phyloP scores from a whole-genome alignment of 2,329 filamentous ascomycete genomes.

The Aspergillus aculeatus region DNA sequence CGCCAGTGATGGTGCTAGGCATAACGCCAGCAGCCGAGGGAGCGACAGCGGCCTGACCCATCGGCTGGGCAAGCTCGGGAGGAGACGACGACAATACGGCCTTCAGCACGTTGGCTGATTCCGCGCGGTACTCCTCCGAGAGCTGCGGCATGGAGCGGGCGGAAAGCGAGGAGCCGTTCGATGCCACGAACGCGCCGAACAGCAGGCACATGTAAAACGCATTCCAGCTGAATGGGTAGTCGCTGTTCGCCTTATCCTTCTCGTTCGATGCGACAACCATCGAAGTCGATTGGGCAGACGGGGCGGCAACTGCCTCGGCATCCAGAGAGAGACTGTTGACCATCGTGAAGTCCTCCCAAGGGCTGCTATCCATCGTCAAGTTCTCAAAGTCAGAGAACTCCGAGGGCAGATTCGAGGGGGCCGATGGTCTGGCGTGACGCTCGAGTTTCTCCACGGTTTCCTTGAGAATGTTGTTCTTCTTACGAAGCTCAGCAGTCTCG shows the following conservation, averaged over 20 bases:
- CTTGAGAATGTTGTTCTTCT: constrained; percentile 84
- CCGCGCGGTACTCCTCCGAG: constrained; percentile 48
- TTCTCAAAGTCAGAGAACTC: constrained; percentile 81
- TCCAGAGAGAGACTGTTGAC: constrained; percentile 60
- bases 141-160: constrained; percentile 55
- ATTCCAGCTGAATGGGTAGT: constrained; percentile 66
- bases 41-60: constrained; percentile 33
- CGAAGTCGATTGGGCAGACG: constrained; percentile 20
- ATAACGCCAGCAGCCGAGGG: constrained; percentile 23
- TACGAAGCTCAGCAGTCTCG: constrained; percentile 86
- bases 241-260: constrained; percentile 54
- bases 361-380: constrained; percentile 70
- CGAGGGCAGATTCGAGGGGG: constrained; percentile 58
- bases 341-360: constrained; percentile 81
- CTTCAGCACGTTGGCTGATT: constrained; percentile 49
- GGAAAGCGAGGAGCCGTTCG: constrained; percentile 67
- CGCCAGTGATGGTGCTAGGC: constrained; percentile 36
- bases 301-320: constrained; percentile 36
- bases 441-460: constrained; percentile 54
- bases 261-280: constrained; percentile 46
- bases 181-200: constrained; percentile 92
- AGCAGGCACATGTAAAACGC: constrained; percentile 93
- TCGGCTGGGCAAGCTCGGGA: constrained; percentile 54
- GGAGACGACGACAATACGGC: constrained; percentile 46
- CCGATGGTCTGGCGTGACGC: constrained; percentile 39